Percentiles rank a stretch among this genome's conserved stretches.
Conservation (phyloP, 495 filamentous ascomycete species). For the Hyphodiscus hymeniophilus region DNA sequence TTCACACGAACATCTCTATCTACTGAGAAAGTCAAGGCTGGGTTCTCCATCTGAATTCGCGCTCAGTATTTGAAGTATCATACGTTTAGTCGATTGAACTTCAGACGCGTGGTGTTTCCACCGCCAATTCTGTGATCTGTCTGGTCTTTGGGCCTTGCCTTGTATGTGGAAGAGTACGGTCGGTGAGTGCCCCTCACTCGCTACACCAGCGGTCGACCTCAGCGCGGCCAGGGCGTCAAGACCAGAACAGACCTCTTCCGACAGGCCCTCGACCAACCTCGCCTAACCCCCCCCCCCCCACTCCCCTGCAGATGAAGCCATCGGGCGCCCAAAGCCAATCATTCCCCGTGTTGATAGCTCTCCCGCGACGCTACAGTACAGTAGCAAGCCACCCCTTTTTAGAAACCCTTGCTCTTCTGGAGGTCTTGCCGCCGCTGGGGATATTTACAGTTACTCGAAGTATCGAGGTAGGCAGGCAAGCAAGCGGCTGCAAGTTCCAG, state of each 20-base stretch:
- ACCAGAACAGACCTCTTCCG: neutral
- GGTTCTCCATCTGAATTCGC: too few relatives aligned
- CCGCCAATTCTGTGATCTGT: neutral
- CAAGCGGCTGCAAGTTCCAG: neutral
- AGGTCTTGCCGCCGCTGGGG: too few relatives aligned
- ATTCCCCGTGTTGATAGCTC: neutral
- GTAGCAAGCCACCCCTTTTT: neutral
- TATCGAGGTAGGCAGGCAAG: neutral
- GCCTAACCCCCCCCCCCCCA: neutral
- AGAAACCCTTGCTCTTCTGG: neutral
- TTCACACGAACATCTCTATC: too few relatives aligned
- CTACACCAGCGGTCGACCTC: neutral
- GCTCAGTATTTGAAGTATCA: neutral
- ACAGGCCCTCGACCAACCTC: neutral
- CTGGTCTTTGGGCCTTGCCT: neutral
- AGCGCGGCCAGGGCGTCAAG: neutral
- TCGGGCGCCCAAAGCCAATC: neutral
- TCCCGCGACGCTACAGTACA: neutral
- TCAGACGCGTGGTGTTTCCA: neutral
- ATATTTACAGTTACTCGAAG: neutral
- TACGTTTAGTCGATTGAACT: neutral
- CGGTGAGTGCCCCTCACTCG: neutral
- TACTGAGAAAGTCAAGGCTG: too few relatives aligned
- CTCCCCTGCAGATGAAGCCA: neutral
- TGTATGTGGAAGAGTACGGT: too few relatives aligned